Conservation (phyloP, 495 filamentous ascomycete species). For the Rhypophila decipiens region DNA sequence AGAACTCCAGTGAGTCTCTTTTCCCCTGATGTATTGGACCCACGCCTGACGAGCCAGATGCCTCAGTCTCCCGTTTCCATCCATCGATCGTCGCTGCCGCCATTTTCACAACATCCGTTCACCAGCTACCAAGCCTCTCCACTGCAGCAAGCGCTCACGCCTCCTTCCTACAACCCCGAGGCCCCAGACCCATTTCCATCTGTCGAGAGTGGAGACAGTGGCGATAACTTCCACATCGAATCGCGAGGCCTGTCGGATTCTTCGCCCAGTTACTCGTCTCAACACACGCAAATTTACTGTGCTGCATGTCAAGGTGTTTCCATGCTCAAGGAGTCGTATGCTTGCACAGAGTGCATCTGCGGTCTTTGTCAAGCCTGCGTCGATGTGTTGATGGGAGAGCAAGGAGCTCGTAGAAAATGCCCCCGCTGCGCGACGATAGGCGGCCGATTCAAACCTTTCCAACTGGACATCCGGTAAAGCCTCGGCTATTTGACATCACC, state of each 20-base stretch:
- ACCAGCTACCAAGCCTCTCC: conserved; percentile 80
- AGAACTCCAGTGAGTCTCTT: conserved; percentile 64
- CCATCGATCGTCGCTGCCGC: conserved; percentile 74
- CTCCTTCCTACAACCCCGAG: conserved; percentile 60
- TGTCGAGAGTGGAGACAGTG: conserved; percentile 61
- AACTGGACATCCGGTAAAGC: conserved; percentile 53
- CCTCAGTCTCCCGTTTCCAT: conserved; percentile 60
- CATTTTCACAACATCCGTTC: conserved; percentile 54
- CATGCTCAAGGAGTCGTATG: conserved; percentile 71
- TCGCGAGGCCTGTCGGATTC: conserved; percentile 46
- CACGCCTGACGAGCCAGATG: conserved; percentile 48
- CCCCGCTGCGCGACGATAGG: conserved; percentile 61
- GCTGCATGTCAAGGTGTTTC: conserved; percentile 71
- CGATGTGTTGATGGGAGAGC: conserved; percentile 62
- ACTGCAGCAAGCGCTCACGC: conserved; percentile 77
- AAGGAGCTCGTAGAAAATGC: conserved; percentile 55
- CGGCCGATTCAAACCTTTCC: conserved; percentile 62
- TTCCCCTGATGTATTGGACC: conserved; percentile 25
- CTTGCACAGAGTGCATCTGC: conserved; percentile 91
- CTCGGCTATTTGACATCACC: too few species aligned
- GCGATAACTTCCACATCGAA: conserved; percentile 60
- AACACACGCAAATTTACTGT: conserved; percentile 79
- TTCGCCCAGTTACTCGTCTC: conserved; percentile 48
- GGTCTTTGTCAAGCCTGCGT: conserved; percentile 84
- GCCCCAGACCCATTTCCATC: conserved; percentile 75